phyloP scores from a whole-genome alignment of 129 eudicot genomes.

The Erigeron canadensis region DNA sequence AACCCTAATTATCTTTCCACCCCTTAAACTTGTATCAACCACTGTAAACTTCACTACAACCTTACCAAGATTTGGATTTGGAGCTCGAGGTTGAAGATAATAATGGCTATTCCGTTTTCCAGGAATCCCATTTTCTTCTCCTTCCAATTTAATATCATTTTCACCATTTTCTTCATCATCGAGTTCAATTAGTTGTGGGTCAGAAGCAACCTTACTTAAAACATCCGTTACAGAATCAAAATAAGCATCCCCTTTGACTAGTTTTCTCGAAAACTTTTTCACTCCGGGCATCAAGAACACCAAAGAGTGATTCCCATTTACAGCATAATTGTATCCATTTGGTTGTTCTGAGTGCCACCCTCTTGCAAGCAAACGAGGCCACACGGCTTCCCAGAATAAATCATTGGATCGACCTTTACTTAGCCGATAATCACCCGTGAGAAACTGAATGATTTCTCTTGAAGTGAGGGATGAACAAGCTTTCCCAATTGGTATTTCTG shows the following conservation, averaged over 20 bases:
- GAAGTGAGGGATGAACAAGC: conserved; percentile 62
- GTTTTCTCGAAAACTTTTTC: conserved; percentile 51
- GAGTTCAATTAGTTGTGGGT: conserved; percentile 58
- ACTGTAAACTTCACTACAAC: conserved; percentile 46
- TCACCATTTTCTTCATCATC: conserved; percentile 35
- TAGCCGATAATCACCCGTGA: conserved; percentile 62
- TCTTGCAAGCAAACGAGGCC: conserved; percentile 80
- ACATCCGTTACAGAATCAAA: conserved; percentile 66
- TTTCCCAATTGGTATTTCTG: conserved; percentile 59
- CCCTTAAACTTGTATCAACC: conserved; percentile 61
- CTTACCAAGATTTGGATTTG: conserved; percentile 27
- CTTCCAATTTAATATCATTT: conserved; percentile 18
- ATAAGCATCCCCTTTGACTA: conserved; percentile 56
- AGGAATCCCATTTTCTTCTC: conserved; percentile 32
- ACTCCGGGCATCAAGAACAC: conserved; percentile 63
- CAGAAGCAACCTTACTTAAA: conserved; percentile 49
- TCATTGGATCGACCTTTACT: conserved; percentile 77
- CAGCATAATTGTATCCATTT: conserved; percentile 41
- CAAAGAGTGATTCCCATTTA: conserved; percentile 38
- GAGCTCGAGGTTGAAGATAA: conserved; percentile 67
- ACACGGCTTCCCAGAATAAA: conserved; percentile 87
- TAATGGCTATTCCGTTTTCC: conserved; percentile 39
- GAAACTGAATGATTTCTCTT: conserved; percentile 50
- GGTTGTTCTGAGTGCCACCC: conserved; percentile 87
- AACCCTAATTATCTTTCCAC: conserved; percentile 30